phyloP scores from a whole-genome alignment of 495 filamentous ascomycete genomes.

The Venustampulla echinocandica region DNA sequence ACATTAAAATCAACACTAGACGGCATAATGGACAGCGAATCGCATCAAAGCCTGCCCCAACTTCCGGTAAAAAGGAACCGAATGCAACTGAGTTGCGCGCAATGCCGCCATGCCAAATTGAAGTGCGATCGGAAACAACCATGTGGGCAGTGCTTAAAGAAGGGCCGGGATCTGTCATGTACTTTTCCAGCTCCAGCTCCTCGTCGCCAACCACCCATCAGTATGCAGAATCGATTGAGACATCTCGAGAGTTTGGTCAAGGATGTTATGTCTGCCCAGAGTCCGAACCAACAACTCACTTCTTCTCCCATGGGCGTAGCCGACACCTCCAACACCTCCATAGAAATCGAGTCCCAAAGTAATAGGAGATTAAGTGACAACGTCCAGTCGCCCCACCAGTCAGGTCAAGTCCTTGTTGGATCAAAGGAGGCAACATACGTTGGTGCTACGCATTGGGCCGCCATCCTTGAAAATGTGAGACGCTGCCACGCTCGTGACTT shows the following conservation, averaged over 20 bases:
- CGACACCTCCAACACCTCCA: neutral
- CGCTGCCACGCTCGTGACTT: slow-evolving; percentile 25
- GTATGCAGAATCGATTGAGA: slow-evolving; percentile 42
- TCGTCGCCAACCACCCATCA: slow-evolving; percentile 32
- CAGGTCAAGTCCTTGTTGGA: slow-evolving; percentile 18
- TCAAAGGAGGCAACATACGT: slow-evolving; percentile 30
- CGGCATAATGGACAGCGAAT: too few species aligned
- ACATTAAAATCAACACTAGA: too few species aligned
- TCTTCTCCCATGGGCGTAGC: neutral
- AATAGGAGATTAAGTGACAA: neutral
- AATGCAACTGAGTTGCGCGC: slow-evolving; percentile 17
- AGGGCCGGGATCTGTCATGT: slow-evolving; percentile 33
- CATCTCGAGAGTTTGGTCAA: slow-evolving; percentile 45
- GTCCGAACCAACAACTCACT: slow-evolving; percentile 27
- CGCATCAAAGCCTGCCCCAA: too few species aligned
- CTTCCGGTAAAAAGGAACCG: slow-evolving; percentile 15
- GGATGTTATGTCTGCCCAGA: slow-evolving; percentile 14
- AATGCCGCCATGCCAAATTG: slow-evolving; percentile 16
- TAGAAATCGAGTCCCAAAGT: neutral
- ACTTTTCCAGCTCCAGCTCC: slow-evolving; percentile 35
- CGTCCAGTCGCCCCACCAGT: slow-evolving; percentile 14
- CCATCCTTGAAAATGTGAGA: slow-evolving; percentile 41
- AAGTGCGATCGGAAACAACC: slow-evolving; percentile 21
- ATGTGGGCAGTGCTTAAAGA: slow-evolving; percentile 33
- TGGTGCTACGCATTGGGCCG: slow-evolving; percentile 46